These are phyloP conservation scores for Pochonia chlamydosporia DNA, from an alignment of 2,329 filamentous ascomycete species.

Conservation along the genomic window DNA sequence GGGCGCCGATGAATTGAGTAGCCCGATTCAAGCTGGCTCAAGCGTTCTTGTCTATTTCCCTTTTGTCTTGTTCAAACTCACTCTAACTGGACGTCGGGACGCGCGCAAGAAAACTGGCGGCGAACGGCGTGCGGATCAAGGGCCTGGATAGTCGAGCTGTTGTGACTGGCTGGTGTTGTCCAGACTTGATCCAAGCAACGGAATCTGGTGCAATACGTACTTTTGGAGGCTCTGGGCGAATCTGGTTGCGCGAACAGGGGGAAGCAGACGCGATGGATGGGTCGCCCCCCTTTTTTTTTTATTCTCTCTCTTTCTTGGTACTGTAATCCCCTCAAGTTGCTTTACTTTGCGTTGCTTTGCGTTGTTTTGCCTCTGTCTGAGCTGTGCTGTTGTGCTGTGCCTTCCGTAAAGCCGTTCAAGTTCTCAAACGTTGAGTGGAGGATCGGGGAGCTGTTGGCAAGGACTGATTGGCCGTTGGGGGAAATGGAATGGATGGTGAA, in stretches of 20 bases:
- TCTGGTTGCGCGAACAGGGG: constrained; percentile 3
- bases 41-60: constrained; percentile 2
- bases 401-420: constrained; percentile 14
- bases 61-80: constrained; percentile 1
- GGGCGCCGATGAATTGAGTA: constrained; percentile 1
- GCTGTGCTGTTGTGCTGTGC: too few species aligned
- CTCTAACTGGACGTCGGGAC: constrained; percentile 10
- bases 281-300: constrained; percentile 10
- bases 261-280: constrained; percentile 3
- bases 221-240: too few species aligned
- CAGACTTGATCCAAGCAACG: constrained; percentile 7
- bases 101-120: constrained; percentile 6
- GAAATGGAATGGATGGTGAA: constrained; percentile 24
- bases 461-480: constrained; percentile 43
- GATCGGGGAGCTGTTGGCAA: constrained; percentile 22
- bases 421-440: constrained; percentile 28
- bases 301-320: constrained; percentile 10
- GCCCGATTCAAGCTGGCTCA: constrained; percentile 6
- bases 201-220: too few species aligned
- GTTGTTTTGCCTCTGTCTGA: constrained; percentile 10
- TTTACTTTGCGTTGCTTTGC: constrained; percentile 10
- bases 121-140: constrained; percentile 11
- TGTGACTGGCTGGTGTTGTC: constrained; percentile 17
- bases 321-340: too few species aligned
- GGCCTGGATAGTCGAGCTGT: constrained; percentile 12